Evolutionary conservation across 2,329 filamentous ascomycete species (phyloP).

Genomic region (Colletotrichum sojae): DNA sequence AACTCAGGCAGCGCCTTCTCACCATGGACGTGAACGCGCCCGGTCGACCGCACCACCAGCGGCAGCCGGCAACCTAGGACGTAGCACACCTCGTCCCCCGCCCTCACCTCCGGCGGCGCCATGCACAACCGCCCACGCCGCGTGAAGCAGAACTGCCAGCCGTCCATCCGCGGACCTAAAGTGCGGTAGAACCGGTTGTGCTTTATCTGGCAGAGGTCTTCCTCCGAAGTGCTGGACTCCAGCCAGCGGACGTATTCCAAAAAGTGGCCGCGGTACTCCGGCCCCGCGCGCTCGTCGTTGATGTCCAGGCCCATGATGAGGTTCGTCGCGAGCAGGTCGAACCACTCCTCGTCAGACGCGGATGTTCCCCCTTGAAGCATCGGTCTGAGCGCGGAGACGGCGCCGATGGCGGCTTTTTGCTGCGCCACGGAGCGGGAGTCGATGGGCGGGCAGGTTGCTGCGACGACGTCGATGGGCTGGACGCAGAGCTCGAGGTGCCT

Average conservation of each 20-base stretch:
- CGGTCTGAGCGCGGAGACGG: neutral
- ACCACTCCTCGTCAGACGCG: neutral
- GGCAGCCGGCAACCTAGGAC: neutral
- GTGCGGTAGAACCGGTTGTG: neutral
- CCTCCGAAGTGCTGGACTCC: neutral
- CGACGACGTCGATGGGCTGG: neutral
- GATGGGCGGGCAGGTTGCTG: neutral
- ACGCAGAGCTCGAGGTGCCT: neutral
- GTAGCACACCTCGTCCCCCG: neutral
- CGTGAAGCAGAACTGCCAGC: neutral
- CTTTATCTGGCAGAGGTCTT: neutral
- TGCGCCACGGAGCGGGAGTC: neutral
- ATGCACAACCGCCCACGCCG: neutral
- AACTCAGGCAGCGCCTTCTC: neutral
- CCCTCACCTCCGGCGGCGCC: neutral
- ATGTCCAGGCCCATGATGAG: constrained; percentile 1
- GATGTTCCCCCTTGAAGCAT: neutral
- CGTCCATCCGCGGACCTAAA: neutral
- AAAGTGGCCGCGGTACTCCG: neutral
- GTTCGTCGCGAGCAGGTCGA: neutral
- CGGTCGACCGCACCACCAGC: neutral
- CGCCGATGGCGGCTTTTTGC: neutral
- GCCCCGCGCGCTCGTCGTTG: neutral
- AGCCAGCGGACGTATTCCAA: neutral
- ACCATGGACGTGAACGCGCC: neutral